Conservation (phyloP, 1,284 basidiomycete species). For the Cryptococcus sp. region DNA sequence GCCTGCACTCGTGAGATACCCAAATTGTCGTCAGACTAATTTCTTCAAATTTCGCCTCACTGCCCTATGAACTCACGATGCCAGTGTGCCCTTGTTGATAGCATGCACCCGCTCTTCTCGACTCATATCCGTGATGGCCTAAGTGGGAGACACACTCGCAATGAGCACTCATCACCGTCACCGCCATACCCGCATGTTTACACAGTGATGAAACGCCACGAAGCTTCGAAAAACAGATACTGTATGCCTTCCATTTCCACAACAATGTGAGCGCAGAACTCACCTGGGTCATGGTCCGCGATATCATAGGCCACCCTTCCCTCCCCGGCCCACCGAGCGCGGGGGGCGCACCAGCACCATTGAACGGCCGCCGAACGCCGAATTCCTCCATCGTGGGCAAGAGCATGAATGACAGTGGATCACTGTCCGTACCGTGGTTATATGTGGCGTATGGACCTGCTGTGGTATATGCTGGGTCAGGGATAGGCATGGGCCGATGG, state of each 20-base stretch:
- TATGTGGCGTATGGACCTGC: background rate
- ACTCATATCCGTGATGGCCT: slow-evolving; percentile 27
- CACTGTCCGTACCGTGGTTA: background rate
- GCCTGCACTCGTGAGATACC: too few relatives aligned
- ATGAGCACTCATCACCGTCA: too few relatives aligned
- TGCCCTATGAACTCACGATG: slow-evolving; percentile 6
- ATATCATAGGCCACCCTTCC: slow-evolving; percentile 37
- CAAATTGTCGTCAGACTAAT: background rate
- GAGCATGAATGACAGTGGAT: slow-evolving; percentile 26
- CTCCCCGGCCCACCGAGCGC: slow-evolving; percentile 19
- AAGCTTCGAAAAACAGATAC: too few relatives aligned
- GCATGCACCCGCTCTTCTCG: slow-evolving; percentile 25
- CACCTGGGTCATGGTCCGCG: slow-evolving; percentile 38
- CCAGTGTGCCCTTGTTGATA: slow-evolving; percentile 9
- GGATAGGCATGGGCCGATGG: slow-evolving; percentile 4
- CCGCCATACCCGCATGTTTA: too few relatives aligned
- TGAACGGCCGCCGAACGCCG: slow-evolving; percentile 30
- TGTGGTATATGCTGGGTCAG: background rate
- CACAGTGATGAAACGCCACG: too few relatives aligned
- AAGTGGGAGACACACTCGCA: background rate
- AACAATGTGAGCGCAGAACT: slow-evolving; percentile 1
- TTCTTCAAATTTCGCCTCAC: too few relatives aligned
- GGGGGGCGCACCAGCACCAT: slow-evolving; percentile 20
- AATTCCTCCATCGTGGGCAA: slow-evolving; percentile 31
- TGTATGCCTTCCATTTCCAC: background rate